Evolutionary conservation across 1,139 yeast genomes (phyloP).

Genomic region (Yamadazyma conglobata): DNA sequence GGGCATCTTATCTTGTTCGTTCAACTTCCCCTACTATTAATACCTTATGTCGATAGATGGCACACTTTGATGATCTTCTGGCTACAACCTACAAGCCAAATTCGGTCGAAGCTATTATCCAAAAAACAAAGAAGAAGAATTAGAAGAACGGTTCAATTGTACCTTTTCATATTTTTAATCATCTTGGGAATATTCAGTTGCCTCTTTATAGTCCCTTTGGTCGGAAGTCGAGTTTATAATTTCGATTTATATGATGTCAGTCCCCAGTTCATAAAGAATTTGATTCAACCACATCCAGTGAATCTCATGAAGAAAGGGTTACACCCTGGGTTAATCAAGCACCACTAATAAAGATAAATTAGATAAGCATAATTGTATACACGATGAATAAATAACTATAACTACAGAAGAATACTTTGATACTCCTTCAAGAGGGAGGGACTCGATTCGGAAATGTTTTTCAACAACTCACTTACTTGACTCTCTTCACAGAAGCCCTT

Average conservation of each 20-base stretch:
- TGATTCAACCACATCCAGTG: constrained; percentile 42
- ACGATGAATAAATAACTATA: no score
- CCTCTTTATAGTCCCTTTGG: constrained; percentile 40
- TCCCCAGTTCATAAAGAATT: constrained; percentile 30
- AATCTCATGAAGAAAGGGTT: constrained; percentile 36
- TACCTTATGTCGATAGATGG: constrained; percentile 65
- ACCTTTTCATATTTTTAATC: constrained; percentile 36
- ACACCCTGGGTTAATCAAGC: constrained; percentile 17
- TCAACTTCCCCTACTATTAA: constrained; percentile 50
- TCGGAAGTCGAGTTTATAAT: constrained; percentile 26
- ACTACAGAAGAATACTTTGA: no score
- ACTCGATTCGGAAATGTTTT: no score
- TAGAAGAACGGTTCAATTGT: constrained; percentile 31
- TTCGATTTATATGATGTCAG: constrained; percentile 35
- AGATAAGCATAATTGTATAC: no score
- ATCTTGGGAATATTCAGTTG: constrained; percentile 33
- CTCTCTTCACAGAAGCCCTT: constrained; percentile 18
- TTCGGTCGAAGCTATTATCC: constrained; percentile 37
- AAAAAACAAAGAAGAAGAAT: constrained; percentile 31
- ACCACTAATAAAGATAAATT: no score
- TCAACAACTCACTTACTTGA: constrained; percentile 12
- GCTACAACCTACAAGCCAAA: constrained; percentile 62
- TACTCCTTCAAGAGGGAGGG: no score
- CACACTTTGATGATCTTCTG: constrained; percentile 80
- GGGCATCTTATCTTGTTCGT: constrained; percentile 50